Evolutionary conservation across 2,329 filamentous ascomycete genomes (phyloP).

Genomic region (Tolypocladium paradoxum): DNA sequence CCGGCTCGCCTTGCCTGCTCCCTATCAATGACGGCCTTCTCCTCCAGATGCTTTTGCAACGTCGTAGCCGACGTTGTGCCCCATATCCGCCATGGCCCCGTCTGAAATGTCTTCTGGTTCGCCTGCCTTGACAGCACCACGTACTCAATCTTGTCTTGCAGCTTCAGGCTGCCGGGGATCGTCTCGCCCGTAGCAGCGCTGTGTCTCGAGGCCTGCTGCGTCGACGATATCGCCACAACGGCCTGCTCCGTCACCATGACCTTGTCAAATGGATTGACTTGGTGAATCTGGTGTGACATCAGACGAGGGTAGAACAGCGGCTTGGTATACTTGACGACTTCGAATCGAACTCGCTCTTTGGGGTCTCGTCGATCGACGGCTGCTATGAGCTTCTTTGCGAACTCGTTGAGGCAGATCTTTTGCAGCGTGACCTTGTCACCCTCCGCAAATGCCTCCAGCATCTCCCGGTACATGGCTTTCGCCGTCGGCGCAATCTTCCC

Average conservation of each 20-base stretch:
- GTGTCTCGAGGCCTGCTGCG: slow-evolving; percentile 40
- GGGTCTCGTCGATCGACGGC: slow-evolving; percentile 41
- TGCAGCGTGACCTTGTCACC: slow-evolving; percentile 42
- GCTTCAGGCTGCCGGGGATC: slow-evolving; percentile 36
- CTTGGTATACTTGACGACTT: slow-evolving; percentile 40
- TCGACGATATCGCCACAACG: slow-evolving; percentile 48
- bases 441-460: slow-evolving; percentile 50
- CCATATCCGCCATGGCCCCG: slow-evolving; percentile 52
- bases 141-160: slow-evolving; percentile 51
- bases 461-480: slow-evolving; percentile 46
- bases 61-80: slow-evolving; percentile 49
- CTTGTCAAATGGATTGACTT: slow-evolving; percentile 31
- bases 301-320: slow-evolving; percentile 33
- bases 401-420: slow-evolving; percentile 40
- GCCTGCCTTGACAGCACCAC: slow-evolving; percentile 46
- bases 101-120: slow-evolving; percentile 33
- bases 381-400: slow-evolving; percentile 39
- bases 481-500: slow-evolving; percentile 38
- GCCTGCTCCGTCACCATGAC: slow-evolving; percentile 34
- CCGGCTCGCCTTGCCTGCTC: slow-evolving; percentile 23
- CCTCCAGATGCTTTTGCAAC: slow-evolving; percentile 26
- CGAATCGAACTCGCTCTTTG: slow-evolving; percentile 38
- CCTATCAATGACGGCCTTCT: slow-evolving; percentile 22
- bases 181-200: slow-evolving; percentile 23
- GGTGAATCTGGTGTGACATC: slow-evolving; percentile 42